Percentiles rank a stretch among this genome's conserved stretches.
Evolutionary conservation across 2,329 filamentous ascomycete species (phyloP).

Genomic region (Beauveria caledonica): DNA sequence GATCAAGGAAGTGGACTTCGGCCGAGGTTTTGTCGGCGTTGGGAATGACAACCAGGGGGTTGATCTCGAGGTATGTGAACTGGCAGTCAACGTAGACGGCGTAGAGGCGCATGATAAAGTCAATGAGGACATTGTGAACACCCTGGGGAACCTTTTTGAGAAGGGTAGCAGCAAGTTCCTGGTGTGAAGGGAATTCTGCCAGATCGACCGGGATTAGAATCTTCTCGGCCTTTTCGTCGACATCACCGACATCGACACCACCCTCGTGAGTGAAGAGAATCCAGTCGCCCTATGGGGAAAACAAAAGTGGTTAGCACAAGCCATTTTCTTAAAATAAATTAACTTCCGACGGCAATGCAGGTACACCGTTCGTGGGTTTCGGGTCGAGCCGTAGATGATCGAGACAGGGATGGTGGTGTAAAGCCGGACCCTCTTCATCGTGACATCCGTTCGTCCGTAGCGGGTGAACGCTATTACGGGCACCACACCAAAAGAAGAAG

Average conservation of each 20-base stretch:
- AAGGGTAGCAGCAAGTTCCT: slow-evolving; percentile 76
- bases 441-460: slow-evolving; percentile 32
- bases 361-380: slow-evolving; percentile 9
- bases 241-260: slow-evolving; percentile 98
- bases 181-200: slow-evolving; percentile 88
- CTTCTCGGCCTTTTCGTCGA: slow-evolving; percentile 98
- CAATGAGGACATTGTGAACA: slow-evolving; percentile 94
- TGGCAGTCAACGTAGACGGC: slow-evolving; percentile 99
- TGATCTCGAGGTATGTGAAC: slow-evolving; percentile 99
- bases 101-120: slow-evolving; percentile 98
- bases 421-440: slow-evolving; percentile 22
- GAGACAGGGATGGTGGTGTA: slow-evolving; percentile 6
- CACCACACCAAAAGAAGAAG: slow-evolving; percentile 10
- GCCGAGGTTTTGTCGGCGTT: slow-evolving; percentile 88
- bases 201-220: slow-evolving; percentile 95
- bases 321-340: background rate
- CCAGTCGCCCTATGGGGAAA: slow-evolving; percentile 74
- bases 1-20: slow-evolving; percentile 93
- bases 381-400: slow-evolving; percentile 9
- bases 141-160: slow-evolving; percentile 91
- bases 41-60: slow-evolving; percentile 95
- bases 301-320: slow-evolving; percentile 27
- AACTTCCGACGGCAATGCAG: slow-evolving; percentile 7
- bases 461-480: slow-evolving; percentile 21
- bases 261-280: slow-evolving; percentile 99